Conservation (phyloP, 257 asterid species). For the Striga asiatica region DNA sequence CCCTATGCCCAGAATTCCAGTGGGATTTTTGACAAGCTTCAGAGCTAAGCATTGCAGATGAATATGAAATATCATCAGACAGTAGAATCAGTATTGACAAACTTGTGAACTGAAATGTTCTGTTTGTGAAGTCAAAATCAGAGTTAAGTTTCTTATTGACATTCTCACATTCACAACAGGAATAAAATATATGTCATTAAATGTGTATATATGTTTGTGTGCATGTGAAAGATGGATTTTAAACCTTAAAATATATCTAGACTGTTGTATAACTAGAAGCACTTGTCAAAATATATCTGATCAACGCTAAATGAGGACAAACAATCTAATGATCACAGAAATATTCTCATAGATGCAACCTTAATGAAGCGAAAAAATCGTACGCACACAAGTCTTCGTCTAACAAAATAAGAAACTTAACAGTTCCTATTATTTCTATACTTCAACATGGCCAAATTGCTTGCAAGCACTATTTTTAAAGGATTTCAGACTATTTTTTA, state of each 20-base stretch:
- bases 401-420: too few relatives aligned
- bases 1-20: slow-evolving; percentile 73
- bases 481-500: too few relatives aligned
- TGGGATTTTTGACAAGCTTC: slow-evolving; percentile 72
- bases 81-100: slow-evolving; percentile 6
- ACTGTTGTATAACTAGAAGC: neutral
- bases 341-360: neutral
- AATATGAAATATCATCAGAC: slow-evolving; percentile 4
- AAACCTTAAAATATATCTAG: neutral
- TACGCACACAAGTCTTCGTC: neutral
- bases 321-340: neutral
- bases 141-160: neutral
- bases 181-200: neutral
- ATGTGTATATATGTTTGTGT: neutral
- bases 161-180: neutral
- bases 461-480: too few relatives aligned
- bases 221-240: neutral
- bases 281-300: neutral
- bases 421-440: neutral
- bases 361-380: neutral
- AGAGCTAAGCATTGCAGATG: slow-evolving; percentile 40
- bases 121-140: neutral
- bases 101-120: neutral
- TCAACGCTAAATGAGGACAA: neutral
- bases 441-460: neutral